Percentiles rank a stretch among this genome's conserved stretches.
phyloP scores from a whole-genome alignment of 495 filamentous ascomycete species.

The Thermothielavioides terrestris region DNA sequence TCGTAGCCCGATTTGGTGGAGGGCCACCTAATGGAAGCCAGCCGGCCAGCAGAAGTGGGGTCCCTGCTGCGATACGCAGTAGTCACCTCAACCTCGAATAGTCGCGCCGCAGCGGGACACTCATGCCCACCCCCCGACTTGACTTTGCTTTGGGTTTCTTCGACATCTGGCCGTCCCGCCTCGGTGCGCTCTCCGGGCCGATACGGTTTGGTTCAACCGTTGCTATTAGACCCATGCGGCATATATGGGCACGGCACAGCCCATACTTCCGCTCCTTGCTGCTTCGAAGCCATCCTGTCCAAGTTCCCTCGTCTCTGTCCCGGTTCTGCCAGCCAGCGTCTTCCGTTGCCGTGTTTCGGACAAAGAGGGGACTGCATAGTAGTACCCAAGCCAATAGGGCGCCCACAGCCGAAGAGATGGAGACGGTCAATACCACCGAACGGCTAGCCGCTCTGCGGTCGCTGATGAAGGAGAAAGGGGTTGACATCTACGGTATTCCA shows the following conservation, averaged over 20 bases:
- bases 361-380: constrained; percentile 4
- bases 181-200: neutral
- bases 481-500: constrained; percentile 87
- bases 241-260: constrained; percentile 19
- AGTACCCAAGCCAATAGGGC: neutral
- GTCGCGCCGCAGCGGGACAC: constrained; percentile 1
- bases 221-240: constrained; percentile 13
- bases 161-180: neutral
- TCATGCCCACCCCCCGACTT: neutral
- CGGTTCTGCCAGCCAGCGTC: constrained; percentile 5
- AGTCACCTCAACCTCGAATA: constrained; percentile 7
- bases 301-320: neutral
- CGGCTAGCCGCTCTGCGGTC: constrained; percentile 69
- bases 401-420: constrained; percentile 55
- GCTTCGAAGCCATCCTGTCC: constrained; percentile 6
- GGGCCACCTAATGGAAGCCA: neutral
- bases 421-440: constrained; percentile 69
- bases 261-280: constrained; percentile 9
- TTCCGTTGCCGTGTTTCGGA: constrained; percentile 5
- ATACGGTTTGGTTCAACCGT: neutral
- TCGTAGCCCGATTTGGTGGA: neutral
- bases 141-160: neutral
- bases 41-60: neutral
- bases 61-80: neutral
- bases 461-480: constrained; percentile 77